Percentiles rank a stretch among this genome's conserved stretches.
Evolutionary conservation across 495 filamentous ascomycete species (phyloP).

Genomic region (Tuber brumale): DNA sequence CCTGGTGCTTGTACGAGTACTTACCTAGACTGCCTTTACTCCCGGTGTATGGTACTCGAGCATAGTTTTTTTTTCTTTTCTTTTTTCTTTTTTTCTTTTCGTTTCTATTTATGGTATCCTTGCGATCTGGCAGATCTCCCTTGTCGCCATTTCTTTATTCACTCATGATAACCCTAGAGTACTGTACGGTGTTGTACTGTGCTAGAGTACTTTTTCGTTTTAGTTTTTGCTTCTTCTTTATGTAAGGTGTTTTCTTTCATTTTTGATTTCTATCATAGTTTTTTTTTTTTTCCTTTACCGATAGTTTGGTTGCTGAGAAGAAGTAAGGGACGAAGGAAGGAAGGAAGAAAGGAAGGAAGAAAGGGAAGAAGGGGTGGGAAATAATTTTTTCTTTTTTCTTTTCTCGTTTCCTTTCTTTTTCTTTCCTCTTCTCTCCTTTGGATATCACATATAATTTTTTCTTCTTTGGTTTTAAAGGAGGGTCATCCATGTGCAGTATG

Average conservation of each 20-base stretch:
- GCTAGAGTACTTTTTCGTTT: too few relatives aligned
- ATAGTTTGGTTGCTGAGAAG: background rate
- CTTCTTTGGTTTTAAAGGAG: background rate
- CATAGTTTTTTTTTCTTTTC: background rate
- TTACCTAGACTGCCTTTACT: too few relatives aligned
- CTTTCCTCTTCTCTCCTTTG: background rate
- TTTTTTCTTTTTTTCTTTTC: background rate
- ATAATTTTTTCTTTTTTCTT: background rate
- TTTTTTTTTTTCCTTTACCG: background rate
- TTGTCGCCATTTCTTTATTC: background rate
- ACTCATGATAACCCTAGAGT: background rate
- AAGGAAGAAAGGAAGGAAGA: background rate
- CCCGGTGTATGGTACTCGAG: too few relatives aligned
- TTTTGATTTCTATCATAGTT: background rate
- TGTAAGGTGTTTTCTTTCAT: conserved; percentile 6
- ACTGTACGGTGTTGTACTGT: too few relatives aligned
- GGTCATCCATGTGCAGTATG: background rate
- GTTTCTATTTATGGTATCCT: background rate
- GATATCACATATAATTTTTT: background rate
- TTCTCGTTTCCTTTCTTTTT: background rate
- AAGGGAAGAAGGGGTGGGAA: background rate
- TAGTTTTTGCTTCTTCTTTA: background rate
- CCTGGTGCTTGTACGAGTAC: too few relatives aligned
- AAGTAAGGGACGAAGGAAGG: background rate
- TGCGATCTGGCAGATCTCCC: background rate